These are phyloP conservation scores for Endoconidiophora polonica DNA, from an alignment of 2,329 filamentous ascomycete genomes.

Conservation along the genomic window DNA sequence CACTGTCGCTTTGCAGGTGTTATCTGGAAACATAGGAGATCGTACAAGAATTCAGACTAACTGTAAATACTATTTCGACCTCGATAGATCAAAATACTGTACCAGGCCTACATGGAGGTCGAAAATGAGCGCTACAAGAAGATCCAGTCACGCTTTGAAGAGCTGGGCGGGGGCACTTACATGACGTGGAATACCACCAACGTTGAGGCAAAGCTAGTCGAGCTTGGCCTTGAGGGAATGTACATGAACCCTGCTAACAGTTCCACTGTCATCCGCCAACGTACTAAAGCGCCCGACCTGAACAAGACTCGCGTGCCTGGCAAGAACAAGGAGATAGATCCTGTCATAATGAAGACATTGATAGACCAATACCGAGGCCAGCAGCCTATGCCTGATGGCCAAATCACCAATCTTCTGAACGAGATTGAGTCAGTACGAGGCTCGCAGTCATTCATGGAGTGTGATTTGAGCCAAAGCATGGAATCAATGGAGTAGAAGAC, in stretches of 20 bases:
- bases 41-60: background rate
- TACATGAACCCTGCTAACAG: slow-evolving; percentile 11
- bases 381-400: background rate
- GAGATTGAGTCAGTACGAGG: slow-evolving; percentile 5
- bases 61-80: background rate
- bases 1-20: background rate
- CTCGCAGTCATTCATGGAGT: background rate
- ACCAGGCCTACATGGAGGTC: slow-evolving; percentile 24
- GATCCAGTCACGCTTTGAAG: slow-evolving; percentile 29
- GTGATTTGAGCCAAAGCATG: background rate
- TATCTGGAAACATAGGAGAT: background rate
- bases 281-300: slow-evolving; percentile 16
- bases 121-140: slow-evolving; percentile 28
- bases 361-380: background rate
- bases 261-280: background rate
- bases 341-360: too few relatives aligned
- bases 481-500: background rate
- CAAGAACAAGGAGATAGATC: too few relatives aligned
- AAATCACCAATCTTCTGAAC: slow-evolving; percentile 3
- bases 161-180: slow-evolving; percentile 31
- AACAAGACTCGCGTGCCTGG: slow-evolving; percentile 13
- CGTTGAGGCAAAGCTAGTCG: slow-evolving; percentile 33
- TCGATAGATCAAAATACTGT: slow-evolving; percentile 24
- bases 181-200: slow-evolving; percentile 33
- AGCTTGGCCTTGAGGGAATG: slow-evolving; percentile 29